Percentiles rank a stretch among this genome's conserved stretches.
phyloP scores from a whole-genome alignment of 2,329 filamentous ascomycete species.

The Fusarium sp. region DNA sequence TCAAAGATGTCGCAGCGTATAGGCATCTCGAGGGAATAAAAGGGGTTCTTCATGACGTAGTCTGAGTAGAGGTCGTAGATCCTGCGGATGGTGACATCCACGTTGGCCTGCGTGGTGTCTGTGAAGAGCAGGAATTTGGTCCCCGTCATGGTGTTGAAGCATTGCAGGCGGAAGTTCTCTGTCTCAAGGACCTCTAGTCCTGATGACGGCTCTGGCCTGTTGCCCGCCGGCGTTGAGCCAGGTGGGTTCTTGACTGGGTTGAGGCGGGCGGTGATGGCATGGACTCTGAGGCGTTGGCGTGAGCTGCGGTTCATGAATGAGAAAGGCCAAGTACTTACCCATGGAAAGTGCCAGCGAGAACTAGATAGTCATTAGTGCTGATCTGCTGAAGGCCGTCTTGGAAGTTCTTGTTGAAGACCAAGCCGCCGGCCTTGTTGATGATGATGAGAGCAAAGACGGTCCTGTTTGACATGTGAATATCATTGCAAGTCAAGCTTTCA shows the following conservation, averaged over 20 bases:
- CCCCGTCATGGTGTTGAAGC: slow-evolving; percentile 94
- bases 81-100: slow-evolving; percentile 85
- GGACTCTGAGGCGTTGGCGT: slow-evolving; percentile 65
- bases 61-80: slow-evolving; percentile 97
- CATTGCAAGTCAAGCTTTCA: not conserved
- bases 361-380: slow-evolving; percentile 95
- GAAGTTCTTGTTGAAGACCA: slow-evolving; percentile 97
- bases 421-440: slow-evolving; percentile 98
- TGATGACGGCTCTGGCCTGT: slow-evolving; percentile 75
- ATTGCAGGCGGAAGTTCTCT: slow-evolving; percentile 94
- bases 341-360: slow-evolving; percentile 97
- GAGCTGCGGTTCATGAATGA: slow-evolving; percentile 27
- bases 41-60: slow-evolving; percentile 99
- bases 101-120: slow-evolving; percentile 87
- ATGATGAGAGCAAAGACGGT: slow-evolving; percentile 95
- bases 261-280: slow-evolving; percentile 77
- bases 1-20: slow-evolving; percentile 97
- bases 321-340: slow-evolving; percentile 69
- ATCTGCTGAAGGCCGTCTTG: slow-evolving; percentile 89
- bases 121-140: slow-evolving; percentile 98
- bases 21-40: slow-evolving; percentile 98
- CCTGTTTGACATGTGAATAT: slow-evolving; percentile 66
- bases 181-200: slow-evolving; percentile 95
- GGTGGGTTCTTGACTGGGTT: slow-evolving; percentile 66
- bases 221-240: slow-evolving; percentile 57